Evolutionary conservation across 352 stramenopile species (phyloP).

Genomic region (Phytophthora megakarya): DNA sequence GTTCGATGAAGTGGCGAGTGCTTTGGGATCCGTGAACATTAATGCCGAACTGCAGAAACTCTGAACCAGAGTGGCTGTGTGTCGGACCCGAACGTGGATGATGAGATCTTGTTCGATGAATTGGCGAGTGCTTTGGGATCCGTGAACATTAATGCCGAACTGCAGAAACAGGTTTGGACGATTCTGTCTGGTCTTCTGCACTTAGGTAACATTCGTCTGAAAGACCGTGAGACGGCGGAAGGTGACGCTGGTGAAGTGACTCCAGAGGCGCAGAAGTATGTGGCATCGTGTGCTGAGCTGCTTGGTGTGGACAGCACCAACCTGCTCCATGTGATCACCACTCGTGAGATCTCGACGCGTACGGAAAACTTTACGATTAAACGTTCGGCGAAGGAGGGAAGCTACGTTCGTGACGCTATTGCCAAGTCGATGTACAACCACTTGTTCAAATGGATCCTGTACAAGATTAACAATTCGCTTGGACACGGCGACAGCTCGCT

Average conservation of each 20-base stretch:
- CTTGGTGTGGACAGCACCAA: conserved; percentile 74
- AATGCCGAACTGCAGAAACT: no score
- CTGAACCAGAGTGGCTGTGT: conserved; percentile 89
- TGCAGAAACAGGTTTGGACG: conserved; percentile 83
- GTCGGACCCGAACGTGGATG: conserved; percentile 84
- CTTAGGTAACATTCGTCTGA: conserved; percentile 79
- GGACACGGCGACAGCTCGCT: conserved; percentile 73
- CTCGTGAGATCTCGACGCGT: conserved; percentile 78
- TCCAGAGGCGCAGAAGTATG: conserved; percentile 51
- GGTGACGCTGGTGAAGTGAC: conserved; percentile 77
- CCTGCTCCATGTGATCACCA: conserved; percentile 79
- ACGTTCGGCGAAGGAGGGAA: conserved; percentile 77
- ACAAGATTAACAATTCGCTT: conserved; percentile 83
- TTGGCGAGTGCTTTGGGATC: conserved; percentile 76
- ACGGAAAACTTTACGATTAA: conserved; percentile 85
- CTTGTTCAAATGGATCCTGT: conserved; percentile 86
- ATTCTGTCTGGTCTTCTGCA: conserved; percentile 79
- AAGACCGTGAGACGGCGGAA: conserved; percentile 80
- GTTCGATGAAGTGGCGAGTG: conserved; percentile 84
- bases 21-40: conserved; percentile 80
- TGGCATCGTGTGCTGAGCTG: conserved; percentile 60
- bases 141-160: conserved; percentile 65
- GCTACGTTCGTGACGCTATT: conserved; percentile 91
- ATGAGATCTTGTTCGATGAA: conserved; percentile 88
- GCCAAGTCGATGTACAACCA: conserved; percentile 94